A percentile compares a stretch with the other conserved stretches of the same genome.
These are phyloP conservation scores for Magnolia changhungtana DNA, from an alignment of 164 flowering plant genomes.

Conservation along the genomic window DNA sequence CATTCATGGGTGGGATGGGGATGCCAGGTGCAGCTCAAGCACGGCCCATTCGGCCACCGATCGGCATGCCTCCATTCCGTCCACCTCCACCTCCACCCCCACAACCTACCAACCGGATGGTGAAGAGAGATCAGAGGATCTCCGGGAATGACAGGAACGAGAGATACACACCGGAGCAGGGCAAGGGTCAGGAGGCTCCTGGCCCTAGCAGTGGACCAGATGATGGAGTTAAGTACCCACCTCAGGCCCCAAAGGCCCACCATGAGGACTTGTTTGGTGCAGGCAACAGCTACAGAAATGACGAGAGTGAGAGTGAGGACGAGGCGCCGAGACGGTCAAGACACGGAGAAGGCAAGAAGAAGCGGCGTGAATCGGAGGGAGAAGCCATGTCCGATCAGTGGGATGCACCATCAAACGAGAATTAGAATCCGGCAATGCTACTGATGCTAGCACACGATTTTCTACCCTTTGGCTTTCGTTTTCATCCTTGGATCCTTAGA, in stretches of 20 bases:
- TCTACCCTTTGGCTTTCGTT: not conserved
- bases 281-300: constrained; percentile 49
- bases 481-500: not conserved
- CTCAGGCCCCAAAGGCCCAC: constrained; percentile 33
- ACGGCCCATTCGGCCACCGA: constrained; percentile 56
- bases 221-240: constrained; percentile 39
- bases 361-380: constrained; percentile 47
- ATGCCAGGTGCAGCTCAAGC: constrained; percentile 32
- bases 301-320: constrained; percentile 94
- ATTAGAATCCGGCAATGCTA: not conserved
- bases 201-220: constrained; percentile 31
- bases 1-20: constrained; percentile 82
- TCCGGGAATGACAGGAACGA: constrained; percentile 40
- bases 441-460: not conserved
- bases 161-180: constrained; percentile 43
- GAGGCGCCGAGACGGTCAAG: constrained; percentile 96
- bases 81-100: constrained; percentile 43
- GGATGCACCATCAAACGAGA: constrained; percentile 11
- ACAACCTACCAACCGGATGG: constrained; percentile 33
- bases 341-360: constrained; percentile 89
- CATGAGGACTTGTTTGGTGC: constrained; percentile 47
- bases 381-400: constrained; percentile 12
- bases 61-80: constrained; percentile 43
- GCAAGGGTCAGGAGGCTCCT: constrained; percentile 44
- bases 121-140: constrained; percentile 60